A percentile compares a stretch with the other conserved stretches of the same genome.
Evolutionary conservation across 2,329 filamentous ascomycete genomes (phyloP).

Genomic region (Stachybotrys elegans): DNA sequence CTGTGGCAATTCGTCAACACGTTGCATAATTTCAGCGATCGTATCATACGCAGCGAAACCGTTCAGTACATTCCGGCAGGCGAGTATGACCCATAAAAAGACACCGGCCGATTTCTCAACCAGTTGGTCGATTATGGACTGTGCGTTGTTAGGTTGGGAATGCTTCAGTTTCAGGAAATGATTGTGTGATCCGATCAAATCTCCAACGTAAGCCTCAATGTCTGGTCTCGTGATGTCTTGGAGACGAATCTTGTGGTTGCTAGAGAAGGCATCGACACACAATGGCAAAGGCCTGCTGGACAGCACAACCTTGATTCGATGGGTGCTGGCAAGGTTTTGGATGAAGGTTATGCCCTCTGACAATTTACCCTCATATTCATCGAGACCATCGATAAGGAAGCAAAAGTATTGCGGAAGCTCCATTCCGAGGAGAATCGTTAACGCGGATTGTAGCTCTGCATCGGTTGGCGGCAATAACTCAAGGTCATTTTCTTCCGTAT

Average conservation of each 20-base stretch:
- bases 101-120: slow-evolving; percentile 4
- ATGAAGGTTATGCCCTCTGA: neutral
- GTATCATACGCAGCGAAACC: slow-evolving; percentile 3
- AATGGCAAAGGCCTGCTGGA: slow-evolving; percentile 4
- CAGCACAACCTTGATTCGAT: slow-evolving; percentile 1
- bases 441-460: neutral
- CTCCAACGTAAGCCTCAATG: slow-evolving; percentile 1
- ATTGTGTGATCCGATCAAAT: neutral
- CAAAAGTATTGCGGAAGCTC: neutral
- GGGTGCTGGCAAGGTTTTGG: neutral
- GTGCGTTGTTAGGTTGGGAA: neutral
- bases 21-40: neutral
- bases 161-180: neutral
- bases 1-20: slow-evolving; percentile 3
- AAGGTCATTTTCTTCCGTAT: neutral
- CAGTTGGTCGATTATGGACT: neutral
- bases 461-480: neutral
- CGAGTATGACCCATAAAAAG: slow-evolving; percentile 7
- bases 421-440: neutral
- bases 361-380: neutral
- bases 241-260: neutral
- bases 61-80: slow-evolving; percentile 1
- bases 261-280: neutral
- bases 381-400: slow-evolving; percentile 10
- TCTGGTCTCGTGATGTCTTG: slow-evolving; percentile 3